Base-by-base conservation (phyloP, 169 alveolate species). In the Plasmodium sp. region DNA sequence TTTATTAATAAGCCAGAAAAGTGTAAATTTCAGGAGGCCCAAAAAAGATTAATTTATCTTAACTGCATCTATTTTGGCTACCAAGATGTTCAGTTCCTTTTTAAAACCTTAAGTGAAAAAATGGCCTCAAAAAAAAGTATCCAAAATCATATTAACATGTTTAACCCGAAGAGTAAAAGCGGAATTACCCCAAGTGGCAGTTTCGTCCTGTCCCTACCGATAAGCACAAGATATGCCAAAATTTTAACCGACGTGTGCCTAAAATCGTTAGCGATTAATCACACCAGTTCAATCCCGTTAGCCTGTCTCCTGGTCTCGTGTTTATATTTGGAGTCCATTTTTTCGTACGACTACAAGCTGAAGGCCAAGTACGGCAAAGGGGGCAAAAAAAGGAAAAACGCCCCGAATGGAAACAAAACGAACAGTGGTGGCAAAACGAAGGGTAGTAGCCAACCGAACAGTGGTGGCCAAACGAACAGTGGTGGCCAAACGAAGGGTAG, bases 1-100 rank as follows among this genome's bases (percentile, higher is more conserved):
- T 90, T 90, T 80, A 90, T 90, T 79, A 90, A 90, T 90, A 90
- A 90, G 82, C 94, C 94, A n/a, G 94, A 90, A 79, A 80, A 79
- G 31, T 90, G 43, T 10, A 90, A 90, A 90, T 90, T 90, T 90
- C 48, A 80, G 22, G 94, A 90, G 27, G 94, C 94, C 16, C 36
- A 81, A 90, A 90, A 90, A 90, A 90, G 94, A 90, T 90, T 90
- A 81, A 41, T 90, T n/a, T 90, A 90, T 79, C 83, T 80, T 81
- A 90, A 90, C 82, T 90, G 94, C 34, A 54, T 80, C 3, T 56
- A 90, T 80, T 90, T 90, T 90, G 83, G 45, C 16, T 90, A 79
- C 51, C 45, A 79, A 90, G 94, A 90, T 74, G 73, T 90, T 5
- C 62, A 80, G 36, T 90, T 90, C 75, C 90, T 90, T 39, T 90